Conservation (phyloP, 2,329 filamentous ascomycete genomes). For the Epichloe coenophiala region DNA sequence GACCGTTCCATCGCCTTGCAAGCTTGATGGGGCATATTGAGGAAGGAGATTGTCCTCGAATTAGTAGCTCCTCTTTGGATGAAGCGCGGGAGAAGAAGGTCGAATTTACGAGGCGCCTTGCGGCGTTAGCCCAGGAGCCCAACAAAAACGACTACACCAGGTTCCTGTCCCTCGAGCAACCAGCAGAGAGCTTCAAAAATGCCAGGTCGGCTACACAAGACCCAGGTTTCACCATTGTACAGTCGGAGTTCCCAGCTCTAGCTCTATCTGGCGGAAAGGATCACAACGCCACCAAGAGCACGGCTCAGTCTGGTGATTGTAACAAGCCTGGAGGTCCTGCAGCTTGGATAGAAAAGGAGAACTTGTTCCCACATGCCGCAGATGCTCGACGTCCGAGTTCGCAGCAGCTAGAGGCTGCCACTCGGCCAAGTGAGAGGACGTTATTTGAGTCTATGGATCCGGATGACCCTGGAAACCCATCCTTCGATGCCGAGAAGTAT, state of each 20-base stretch:
- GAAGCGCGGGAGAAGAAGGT: conserved; percentile 23
- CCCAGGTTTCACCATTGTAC: background rate
- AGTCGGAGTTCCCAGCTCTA: background rate
- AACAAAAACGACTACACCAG: conserved; percentile 15
- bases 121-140: conserved; percentile 13
- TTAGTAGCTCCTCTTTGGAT: conserved; percentile 21
- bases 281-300: background rate
- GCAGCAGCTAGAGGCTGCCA: conserved; percentile 9
- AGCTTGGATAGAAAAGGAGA: background rate
- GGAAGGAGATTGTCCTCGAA: conserved; percentile 21
- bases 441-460: conserved; percentile 11
- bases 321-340: background rate
- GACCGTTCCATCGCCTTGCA: conserved; percentile 23
- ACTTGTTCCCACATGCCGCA: conserved; percentile 4
- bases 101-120: conserved; percentile 20
- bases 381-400: conserved; percentile 9
- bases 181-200: background rate
- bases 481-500: conserved; percentile 36
- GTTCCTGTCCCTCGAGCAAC: conserved; percentile 10
- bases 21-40: conserved; percentile 34
- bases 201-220: background rate
- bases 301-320: background rate
- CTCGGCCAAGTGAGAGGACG: conserved; percentile 6
- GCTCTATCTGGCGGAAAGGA: background rate
- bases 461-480: conserved; percentile 31